phyloP scores from a whole-genome alignment of 805 yeast genomes.

The Barnettozyma populi region DNA sequence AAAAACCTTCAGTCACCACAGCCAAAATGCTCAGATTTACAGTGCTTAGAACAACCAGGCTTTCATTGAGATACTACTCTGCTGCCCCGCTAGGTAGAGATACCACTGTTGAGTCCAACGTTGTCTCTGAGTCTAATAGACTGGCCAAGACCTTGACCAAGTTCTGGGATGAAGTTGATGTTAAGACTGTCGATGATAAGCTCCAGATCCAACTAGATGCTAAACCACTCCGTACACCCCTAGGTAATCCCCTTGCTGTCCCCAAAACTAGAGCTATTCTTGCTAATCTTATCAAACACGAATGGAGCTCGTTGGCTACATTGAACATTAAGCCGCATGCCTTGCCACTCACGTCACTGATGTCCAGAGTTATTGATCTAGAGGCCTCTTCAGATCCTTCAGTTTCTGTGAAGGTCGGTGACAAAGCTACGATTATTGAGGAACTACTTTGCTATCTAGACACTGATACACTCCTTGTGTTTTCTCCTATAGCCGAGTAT shows the following conservation, averaged over 20 bases:
- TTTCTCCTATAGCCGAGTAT: constrained; percentile 75
- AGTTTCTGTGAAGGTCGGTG: constrained; percentile 55
- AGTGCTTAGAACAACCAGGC: constrained; percentile 7
- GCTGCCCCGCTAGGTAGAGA: constrained; percentile 21
- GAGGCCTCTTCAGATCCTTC: constrained; percentile 39
- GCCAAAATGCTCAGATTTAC: constrained; percentile 5
- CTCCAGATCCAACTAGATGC: constrained; percentile 62
- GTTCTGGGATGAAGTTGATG: constrained; percentile 76
- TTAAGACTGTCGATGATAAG: constrained; percentile 25
- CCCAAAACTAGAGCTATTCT: constrained; percentile 55
- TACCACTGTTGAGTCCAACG: constrained; percentile 45
- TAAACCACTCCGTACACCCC: constrained; percentile 78
- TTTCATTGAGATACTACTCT: constrained; percentile 3
- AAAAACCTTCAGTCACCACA: background rate
- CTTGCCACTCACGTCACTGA: constrained; percentile 82
- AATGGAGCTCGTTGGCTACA: constrained; percentile 75
- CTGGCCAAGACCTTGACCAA: constrained; percentile 61
- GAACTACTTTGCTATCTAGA: constrained; percentile 78
- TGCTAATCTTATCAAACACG: constrained; percentile 76
- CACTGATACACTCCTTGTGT: constrained; percentile 87
- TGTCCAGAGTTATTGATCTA: constrained; percentile 83
- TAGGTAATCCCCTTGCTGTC: constrained; percentile 63
- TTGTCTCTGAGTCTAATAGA: constrained; percentile 59
- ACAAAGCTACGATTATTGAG: constrained; percentile 47
- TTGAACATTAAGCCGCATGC: constrained; percentile 68